Evolutionary conservation across 2,329 filamentous ascomycete species (phyloP), one percentile per base, ranked within the genome.

Genomic region (Neocucurbitaria cava): DNA sequence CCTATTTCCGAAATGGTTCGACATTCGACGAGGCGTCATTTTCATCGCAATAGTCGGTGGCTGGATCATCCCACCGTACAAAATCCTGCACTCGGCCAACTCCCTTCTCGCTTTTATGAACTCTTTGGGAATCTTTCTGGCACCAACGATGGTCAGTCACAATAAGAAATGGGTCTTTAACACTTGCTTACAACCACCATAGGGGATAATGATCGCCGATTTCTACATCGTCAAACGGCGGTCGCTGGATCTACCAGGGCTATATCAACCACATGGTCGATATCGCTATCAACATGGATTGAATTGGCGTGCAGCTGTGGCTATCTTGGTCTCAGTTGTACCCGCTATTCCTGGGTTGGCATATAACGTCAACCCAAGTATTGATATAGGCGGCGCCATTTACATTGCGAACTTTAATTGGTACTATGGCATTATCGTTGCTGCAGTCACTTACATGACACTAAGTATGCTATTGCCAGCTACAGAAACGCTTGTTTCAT

Each of bases 51-150:
- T 67, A 7, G 49, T 61, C 9, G 63, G 59, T 17, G 52, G 61
- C 11, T 67, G 57, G 59, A 53, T 46, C 9, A 30, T 65, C 21
- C 47, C 46, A n/a, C 62, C 61, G 1, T 71, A 65, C 66, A 68
- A 57, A 11, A 69, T 68, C 31, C 38, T 68, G n/a, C n/a, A 45
- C 5, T 61, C 58, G 1, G 66, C 52, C n/a, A 47, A 53, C 17
- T 45, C 52, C 5, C 56, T 69, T 20, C 56, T 69, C 23, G 65
- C 55, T 44, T 71, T 71, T 52, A 68, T 71, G 63, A 55, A 49
- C 38, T 55, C 48, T 5, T 58, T 58, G 17, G 62, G 50, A 35
- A 63, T 69, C 26, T 71, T 70, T 56, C 47, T 71, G 44, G 65
- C 60, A 2, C 66, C 68, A 1, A 66, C 65, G 24, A 49, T 51